Base-by-base conservation (phyloP, 495 filamentous ascomycete genomes). In the Penicillium antarcticum region DNA sequence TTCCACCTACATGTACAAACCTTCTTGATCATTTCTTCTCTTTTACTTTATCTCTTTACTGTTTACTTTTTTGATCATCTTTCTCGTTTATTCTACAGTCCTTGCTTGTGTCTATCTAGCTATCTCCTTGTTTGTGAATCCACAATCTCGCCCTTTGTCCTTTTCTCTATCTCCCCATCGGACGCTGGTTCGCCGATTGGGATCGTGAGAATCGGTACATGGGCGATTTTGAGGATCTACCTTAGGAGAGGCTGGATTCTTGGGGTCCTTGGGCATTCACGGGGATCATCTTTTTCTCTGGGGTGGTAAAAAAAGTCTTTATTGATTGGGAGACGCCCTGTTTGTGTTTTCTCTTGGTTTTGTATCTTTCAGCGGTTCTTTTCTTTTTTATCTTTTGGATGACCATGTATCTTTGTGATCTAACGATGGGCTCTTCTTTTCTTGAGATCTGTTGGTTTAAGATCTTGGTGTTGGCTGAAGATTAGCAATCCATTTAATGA, bases 111-210 rank as follows among this genome's bases (percentile, higher is more conserved):
- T 63, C 41, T 67, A 61, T 66, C 60, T 70, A 60, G 60, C 63
- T 69, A 69, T 60, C 61, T 58, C 56, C 60, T 29, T 29, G 26
- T 29, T 29, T 53, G 55, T 57, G 62, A 56, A 66, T 63, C 58
- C 60, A 63, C 44, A 33, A 23, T 23, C 21, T 23, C 21, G 21
- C 21, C 44, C 41, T 32, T 38, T 41, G 21, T 6, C 26, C 42
- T 60, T 42, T 56, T 61, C 58, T 61, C 51, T 53, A 44, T 51
- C 56, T 57, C 62, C 63, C 60, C 57, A 48, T 63, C 65, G 64
- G 69, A 74, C 73, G 73, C 73, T 77, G 73, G 73, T 72, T 71
- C 72, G 73, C 69, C 67, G 69, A 56, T 23, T 23, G 21, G 21
- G 21, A 23, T 23, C 21, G 5, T 23, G 21, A 23, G 21, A 23